Percentiles rank a stretch among this genome's conserved stretches.
These are phyloP conservation scores for Climacium dendroides DNA, from an alignment of 225 moss, liverwort and hornwort genomes.

Conservation along the genomic window DNA sequence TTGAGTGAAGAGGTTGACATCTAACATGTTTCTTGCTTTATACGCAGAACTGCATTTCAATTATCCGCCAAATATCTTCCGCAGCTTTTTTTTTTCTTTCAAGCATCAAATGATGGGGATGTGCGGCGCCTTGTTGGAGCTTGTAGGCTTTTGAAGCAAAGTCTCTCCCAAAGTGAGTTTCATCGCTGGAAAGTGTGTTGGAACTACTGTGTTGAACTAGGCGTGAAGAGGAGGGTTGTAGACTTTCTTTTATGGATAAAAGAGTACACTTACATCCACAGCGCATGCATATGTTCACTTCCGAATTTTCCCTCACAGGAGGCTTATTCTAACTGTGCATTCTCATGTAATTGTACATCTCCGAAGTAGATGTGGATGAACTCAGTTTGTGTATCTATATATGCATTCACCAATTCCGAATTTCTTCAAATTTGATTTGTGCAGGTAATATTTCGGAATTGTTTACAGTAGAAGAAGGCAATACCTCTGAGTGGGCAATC, in stretches of 20 bases:
- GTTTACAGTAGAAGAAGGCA: conserved; percentile 48
- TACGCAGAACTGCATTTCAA: conserved; percentile 64
- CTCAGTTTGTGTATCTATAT: background rate
- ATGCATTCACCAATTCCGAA: background rate
- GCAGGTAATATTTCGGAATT: conserved; percentile 55
- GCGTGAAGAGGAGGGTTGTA: background rate
- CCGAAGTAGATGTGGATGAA: background rate
- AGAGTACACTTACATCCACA: background rate
- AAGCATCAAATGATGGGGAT: conserved; percentile 62
- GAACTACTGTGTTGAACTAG: background rate
- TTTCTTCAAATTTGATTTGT: background rate
- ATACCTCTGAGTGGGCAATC: conserved; percentile 34
- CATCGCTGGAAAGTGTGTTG: background rate
- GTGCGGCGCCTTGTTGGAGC: conserved; percentile 67
- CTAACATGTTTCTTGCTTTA: background rate
- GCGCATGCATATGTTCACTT: background rate
- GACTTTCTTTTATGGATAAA: background rate
- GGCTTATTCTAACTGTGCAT: background rate
- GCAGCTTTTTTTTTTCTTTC: conserved; percentile 84
- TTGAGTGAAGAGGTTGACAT: background rate
- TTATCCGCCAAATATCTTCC: conserved; percentile 73
- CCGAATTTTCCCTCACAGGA: background rate
- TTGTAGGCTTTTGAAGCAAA: conserved; percentile 69
- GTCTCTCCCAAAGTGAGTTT: conserved; percentile 46
- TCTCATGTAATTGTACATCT: background rate